Base-by-base conservation (phyloP, 2,329 filamentous ascomycete species). In the Alternaria sp. region DNA sequence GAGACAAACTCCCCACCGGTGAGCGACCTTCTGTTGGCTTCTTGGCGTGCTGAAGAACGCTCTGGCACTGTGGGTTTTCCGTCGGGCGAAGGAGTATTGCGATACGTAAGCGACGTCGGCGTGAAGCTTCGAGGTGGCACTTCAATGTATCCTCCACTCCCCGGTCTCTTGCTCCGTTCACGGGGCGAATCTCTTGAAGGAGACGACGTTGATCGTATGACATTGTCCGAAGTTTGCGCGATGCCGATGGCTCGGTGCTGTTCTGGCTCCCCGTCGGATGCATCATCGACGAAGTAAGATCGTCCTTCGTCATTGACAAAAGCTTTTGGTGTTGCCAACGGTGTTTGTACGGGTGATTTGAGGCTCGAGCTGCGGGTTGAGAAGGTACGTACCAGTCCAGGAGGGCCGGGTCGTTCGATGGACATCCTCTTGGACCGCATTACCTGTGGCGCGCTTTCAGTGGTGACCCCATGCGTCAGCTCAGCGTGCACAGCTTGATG, bases 191-290 rank as follows among this genome's bases (percentile, higher is more conserved):
- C 71, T 10, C 33, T 51, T 21, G 70, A 65, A 34, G 74, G 69
- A 11, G 71, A 71, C 11, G 73, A 70, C 3, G 70, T 63, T 24
- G 71, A 63, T 33, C 64, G 66, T 36, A 78, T 74, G 13, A 72
- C 72, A 14, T 75, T 63, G 62, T 81, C 75, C 11, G 80, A 79
- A 5, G 80, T 80, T 48, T 67, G 77, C 17, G 80, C 80, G 37
- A 81, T 69, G 46, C 80, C 79, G 61, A 81, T 81, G 42, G 72
- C 74, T 26, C 70, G 61, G 3, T 63, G 51, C 26, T 60, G 65
- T n/a, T 62, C 57, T 2, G 61, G 31, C 17, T 77, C 71, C 4
- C 75, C 68, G 10, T 75, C 72, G 11, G 69, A 66, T 5, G 58
- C 36, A 14, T 56, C 54, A 56, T 75, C 70, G n/a, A 75, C 63